These are phyloP conservation scores for Vitis cinerea DNA, from an alignment of 164 flowering plant species.

Conservation along the genomic window DNA sequence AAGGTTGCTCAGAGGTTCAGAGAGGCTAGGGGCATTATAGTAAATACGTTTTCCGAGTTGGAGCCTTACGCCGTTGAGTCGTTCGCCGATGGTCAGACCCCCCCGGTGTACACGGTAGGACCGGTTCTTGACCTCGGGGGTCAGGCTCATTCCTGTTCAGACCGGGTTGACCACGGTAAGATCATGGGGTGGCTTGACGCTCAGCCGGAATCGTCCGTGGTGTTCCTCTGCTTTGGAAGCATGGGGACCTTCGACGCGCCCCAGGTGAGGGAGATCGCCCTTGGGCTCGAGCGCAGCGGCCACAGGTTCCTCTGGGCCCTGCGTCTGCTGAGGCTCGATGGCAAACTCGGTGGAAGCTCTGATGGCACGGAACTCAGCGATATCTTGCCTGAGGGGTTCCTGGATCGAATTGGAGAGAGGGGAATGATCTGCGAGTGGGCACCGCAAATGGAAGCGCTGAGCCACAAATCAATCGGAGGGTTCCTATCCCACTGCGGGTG, in stretches of 20 bases:
- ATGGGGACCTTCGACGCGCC: too few species aligned
- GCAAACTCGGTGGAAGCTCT: too few species aligned
- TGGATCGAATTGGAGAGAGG: conserved; percentile 8
- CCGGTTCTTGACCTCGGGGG: too few species aligned
- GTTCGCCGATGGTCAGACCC: too few species aligned
- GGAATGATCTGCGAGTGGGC: conserved; percentile 20
- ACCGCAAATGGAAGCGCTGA: conserved; percentile 5
- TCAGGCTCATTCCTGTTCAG: too few species aligned
- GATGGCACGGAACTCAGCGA: neutral
- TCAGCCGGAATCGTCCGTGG: too few species aligned
- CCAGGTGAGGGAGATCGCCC: neutral
- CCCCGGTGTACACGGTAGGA: too few species aligned
- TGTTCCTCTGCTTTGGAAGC: too few species aligned
- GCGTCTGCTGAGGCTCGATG: neutral
- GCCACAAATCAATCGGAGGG: conserved; percentile 13
- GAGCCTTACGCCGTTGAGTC: too few species aligned
- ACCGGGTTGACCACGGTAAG: too few species aligned
- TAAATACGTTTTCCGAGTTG: conserved; percentile 4
- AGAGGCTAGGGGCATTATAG: conserved; percentile 27
- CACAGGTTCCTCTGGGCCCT: conserved; percentile 13
- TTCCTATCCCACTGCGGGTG: conserved; percentile 19
- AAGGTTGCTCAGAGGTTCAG: conserved; percentile 12
- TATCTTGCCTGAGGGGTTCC: conserved; percentile 20
- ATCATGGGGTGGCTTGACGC: too few species aligned
- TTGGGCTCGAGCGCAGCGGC: conserved; percentile 7